These are phyloP conservation scores for Phytophthora uliginosa DNA, from an alignment of 352 stramenopile species.

Conservation along the genomic window DNA sequence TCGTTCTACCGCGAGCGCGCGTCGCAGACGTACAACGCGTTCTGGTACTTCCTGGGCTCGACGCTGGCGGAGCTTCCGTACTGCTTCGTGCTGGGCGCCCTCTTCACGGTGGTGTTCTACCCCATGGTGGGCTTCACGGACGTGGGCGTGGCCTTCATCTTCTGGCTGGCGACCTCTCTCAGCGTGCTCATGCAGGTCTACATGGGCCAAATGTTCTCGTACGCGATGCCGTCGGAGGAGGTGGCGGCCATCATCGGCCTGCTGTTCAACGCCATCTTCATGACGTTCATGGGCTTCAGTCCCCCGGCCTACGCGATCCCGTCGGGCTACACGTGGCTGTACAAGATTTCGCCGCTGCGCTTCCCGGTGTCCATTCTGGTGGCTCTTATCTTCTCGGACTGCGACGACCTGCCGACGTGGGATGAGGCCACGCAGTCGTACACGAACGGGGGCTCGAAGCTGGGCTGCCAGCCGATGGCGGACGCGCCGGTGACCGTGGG, in stretches of 20 bases:
- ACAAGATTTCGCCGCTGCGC: slow-evolving; percentile 43
- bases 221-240: slow-evolving; percentile 41
- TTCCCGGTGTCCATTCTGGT: slow-evolving; percentile 46
- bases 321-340: slow-evolving; percentile 45
- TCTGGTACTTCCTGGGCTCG: slow-evolving; percentile 67
- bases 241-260: slow-evolving; percentile 44
- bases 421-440: slow-evolving; percentile 26
- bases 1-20: slow-evolving; percentile 85
- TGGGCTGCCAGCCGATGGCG: slow-evolving; percentile 34
- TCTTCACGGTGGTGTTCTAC: slow-evolving; percentile 54
- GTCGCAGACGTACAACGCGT: slow-evolving; percentile 81
- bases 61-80: slow-evolving; percentile 74
- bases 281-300: slow-evolving; percentile 51
- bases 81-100: slow-evolving; percentile 46
- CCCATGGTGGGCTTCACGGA: slow-evolving; percentile 49
- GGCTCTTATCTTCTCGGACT: slow-evolving; percentile 38
- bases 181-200: slow-evolving; percentile 48
- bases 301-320: slow-evolving; percentile 39
- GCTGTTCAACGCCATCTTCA: slow-evolving; percentile 46
- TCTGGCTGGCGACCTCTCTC: slow-evolving; percentile 36
- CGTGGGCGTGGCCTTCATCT: slow-evolving; percentile 25
- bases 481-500: slow-evolving; percentile 31
- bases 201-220: slow-evolving; percentile 46
- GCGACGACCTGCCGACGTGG: slow-evolving; percentile 33
- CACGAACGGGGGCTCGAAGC: slow-evolving; percentile 34